Base-by-base conservation (phyloP, 2,329 filamentous ascomycete genomes). In the Penicillium concentricum region DNA sequence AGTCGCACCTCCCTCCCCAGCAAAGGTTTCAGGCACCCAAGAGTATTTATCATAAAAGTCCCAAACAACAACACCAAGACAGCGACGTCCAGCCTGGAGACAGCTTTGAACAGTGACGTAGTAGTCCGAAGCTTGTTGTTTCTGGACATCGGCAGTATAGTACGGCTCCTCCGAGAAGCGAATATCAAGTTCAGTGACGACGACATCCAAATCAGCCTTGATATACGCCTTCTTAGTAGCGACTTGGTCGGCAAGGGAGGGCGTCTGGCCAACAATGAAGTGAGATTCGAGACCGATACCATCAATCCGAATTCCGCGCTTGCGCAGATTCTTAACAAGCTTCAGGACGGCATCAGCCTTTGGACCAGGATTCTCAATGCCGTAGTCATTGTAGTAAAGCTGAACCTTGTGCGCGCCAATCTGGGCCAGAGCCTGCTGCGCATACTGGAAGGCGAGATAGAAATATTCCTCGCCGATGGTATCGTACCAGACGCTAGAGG, bases 281-380 rank as follows among this genome's bases (percentile, higher is more conserved):
- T 81, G 78, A 0, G 74, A 71, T 54, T 81, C 76, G 7, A 80
- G 67, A 7, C 78, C 78, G 2, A 80, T 68, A 38, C 78, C 79
- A 54, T 81, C 76, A 60, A 81, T 79, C 12, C 72, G 60, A 28
- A 76, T 66, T 18, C 63, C 63, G 7, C 69, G 67, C 4, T 65
- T 63, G 37, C 72, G 61, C 45, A 74, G 46, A 24, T 70, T 60
- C 51, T 68, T 66, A 30, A 74, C 28, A 28, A 28, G 28, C 8
- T 28, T 28, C 28, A 28, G 5, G 8, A 28, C 28, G 6, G 28
- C 8, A 28, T 28, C 28, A 2, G 28, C 28, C 8, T 28, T 28
- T 2, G 28, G 28, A 28, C 28, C 28, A 10, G 28, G 28, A 8
- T 28, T 28, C 28, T 28, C 28, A 28, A 28, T 28, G 28, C 28